phyloP scores from a whole-genome alignment of 176 grass and related monocot genomes.

The Oryza officinalis region DNA sequence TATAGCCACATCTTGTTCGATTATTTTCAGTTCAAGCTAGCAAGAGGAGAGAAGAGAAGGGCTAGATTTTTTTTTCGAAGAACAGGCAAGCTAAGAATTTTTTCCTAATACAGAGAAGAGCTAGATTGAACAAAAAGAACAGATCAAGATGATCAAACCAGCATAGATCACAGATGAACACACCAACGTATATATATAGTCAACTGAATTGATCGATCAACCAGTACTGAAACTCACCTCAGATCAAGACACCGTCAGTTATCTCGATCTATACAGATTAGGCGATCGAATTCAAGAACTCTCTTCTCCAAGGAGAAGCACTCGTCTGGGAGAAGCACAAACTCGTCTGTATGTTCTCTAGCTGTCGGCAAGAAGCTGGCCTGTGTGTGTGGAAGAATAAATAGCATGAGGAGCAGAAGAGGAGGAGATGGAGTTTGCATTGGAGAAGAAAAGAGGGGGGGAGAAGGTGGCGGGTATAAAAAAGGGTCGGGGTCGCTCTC shows the following conservation, averaged over 20 bases:
- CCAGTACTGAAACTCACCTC: slow-evolving; percentile 46
- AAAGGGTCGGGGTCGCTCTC: slow-evolving; percentile 39
- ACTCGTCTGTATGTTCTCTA: not conserved
- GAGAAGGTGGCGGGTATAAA: slow-evolving; percentile 58
- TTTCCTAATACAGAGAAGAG: too few species aligned
- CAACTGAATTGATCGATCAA: slow-evolving; percentile 26
- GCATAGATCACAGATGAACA: slow-evolving; percentile 12
- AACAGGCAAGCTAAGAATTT: too few species aligned
- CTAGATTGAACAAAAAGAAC: not conserved
- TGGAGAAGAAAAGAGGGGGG: slow-evolving; percentile 26
- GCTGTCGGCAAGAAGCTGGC: too few species aligned
- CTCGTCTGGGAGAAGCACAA: not conserved
- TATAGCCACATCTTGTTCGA: not conserved
- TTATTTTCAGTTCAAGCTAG: not conserved
- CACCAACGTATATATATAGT: not conserved
- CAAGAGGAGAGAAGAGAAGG: not conserved
- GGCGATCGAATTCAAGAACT: not conserved
- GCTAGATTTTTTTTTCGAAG: not conserved
- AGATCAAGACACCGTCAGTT: not conserved
- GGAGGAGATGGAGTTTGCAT: not conserved
- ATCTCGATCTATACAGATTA: not conserved
- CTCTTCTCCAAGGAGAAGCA: slow-evolving; percentile 21
- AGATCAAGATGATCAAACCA: slow-evolving; percentile 7
- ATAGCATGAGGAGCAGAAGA: slow-evolving; percentile 14
- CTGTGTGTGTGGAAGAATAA: slow-evolving; percentile 32